These are phyloP conservation scores for Trichophyton benhamiae DNA, from an alignment of 2,329 filamentous ascomycete species.

Conservation along the genomic window DNA sequence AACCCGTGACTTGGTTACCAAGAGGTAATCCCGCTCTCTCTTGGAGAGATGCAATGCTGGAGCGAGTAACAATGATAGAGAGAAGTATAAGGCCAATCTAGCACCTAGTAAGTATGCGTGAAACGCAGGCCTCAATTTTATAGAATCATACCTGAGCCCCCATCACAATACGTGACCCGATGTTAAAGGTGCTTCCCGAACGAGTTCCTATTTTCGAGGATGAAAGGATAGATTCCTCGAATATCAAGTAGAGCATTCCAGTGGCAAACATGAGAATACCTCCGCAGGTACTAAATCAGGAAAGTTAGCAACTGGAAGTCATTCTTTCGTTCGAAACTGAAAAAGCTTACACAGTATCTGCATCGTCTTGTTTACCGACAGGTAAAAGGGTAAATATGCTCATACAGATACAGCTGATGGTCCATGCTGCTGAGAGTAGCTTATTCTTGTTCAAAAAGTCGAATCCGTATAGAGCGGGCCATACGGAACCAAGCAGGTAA, in stretches of 20 bases:
- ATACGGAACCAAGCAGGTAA: constrained; percentile 63
- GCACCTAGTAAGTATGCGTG: constrained; percentile 9
- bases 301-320: constrained; percentile 12
- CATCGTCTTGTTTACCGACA: constrained; percentile 70
- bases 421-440: constrained; percentile 58
- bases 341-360: constrained; percentile 56
- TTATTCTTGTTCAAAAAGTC: constrained; percentile 58
- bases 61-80: constrained; percentile 74
- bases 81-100: constrained; percentile 66
- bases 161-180: constrained; percentile 33
- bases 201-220: constrained; percentile 25
- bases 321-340: too few relatives aligned
- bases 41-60: constrained; percentile 73
- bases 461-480: constrained; percentile 63
- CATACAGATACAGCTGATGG: constrained; percentile 65
- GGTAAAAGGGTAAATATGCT: constrained; percentile 81
- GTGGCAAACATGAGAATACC: constrained; percentile 65
- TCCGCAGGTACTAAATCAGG: constrained; percentile 49
- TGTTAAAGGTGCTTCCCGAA: constrained; percentile 15
- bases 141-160: constrained; percentile 31
- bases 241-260: constrained; percentile 65
- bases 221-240: constrained; percentile 54
- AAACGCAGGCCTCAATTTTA: background rate
- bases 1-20: constrained; percentile 79
- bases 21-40: constrained; percentile 71